Base-by-base conservation (phyloP, 306 rosid genomes). In the Prunus mira region DNA sequence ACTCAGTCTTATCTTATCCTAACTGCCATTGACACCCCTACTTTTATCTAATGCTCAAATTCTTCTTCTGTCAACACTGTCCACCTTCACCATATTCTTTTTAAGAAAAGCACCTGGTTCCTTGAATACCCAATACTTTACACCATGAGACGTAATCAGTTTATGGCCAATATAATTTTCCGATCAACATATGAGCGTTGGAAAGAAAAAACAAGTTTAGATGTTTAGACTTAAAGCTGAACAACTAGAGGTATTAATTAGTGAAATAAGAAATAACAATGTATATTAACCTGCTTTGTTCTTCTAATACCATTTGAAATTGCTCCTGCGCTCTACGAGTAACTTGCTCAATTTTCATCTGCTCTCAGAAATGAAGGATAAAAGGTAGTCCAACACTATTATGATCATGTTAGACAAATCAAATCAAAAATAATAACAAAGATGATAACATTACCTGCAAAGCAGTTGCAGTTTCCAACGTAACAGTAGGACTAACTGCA, bases 241-340 rank as follows among this genome's bases (percentile, higher is more conserved):
- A 51, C 27, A 32, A 30, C 12, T 76, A 25, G 17, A 69, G 32
- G 50, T 30, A 27, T 18, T 43, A 20, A 77, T 68, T 68, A 55
- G 24, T 64, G 41, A 50, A 45, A 62, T 24, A 64, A 66, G 9
- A 76, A 32, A 41, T 6, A 38, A 19, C 17, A 56, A 60, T 30
- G 54, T 3, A 57, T 46, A 19, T 18, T 77, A 34, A 90, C 99
- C 97, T 92, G 92, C 92, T 95, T 85, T 92, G 88, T 78, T 92
- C 97, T 84, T 95, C 99, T 77, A 95, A 78, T 54, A 82, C 97
- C 89, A 88, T 90, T 82, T 95, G 99, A 82, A 95, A 88, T 82
- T 95, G 99, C 87, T 90, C 99, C 74, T 92, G 97, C 9, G 98
- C 97, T 84, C 92, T 88, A 30, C 98, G 97, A 82, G 97, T 90